A percentile compares a stretch with the other conserved stretches of the same genome.
phyloP scores from a whole-genome alignment of 371 early-diverging fungal genomes.

The Gilbertella persicaria region DNA sequence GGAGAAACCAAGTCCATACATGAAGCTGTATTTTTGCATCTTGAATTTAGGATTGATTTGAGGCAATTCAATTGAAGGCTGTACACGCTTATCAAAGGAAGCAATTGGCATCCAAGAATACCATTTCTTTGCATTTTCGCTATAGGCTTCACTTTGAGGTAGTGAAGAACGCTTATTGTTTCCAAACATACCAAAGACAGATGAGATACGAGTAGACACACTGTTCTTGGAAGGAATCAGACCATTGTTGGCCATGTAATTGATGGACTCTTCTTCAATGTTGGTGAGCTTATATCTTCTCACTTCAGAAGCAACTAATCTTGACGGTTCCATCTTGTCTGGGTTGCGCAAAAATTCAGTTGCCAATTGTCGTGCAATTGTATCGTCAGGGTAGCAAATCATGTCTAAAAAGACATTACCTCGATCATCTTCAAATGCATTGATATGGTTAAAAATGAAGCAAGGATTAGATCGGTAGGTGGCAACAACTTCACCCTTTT shows the following conservation, averaged over 20 bases:
- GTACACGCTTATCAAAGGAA: constrained; percentile 22
- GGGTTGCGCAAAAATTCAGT: constrained; percentile 57
- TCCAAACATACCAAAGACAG: constrained; percentile 28
- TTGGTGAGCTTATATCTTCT: constrained; percentile 61
- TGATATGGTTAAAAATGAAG: constrained; percentile 72
- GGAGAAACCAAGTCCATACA: constrained; percentile 64
- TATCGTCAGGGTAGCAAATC: constrained; percentile 63
- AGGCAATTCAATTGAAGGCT: constrained; percentile 61
- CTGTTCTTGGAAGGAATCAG: constrained; percentile 30
- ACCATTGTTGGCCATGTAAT: constrained; percentile 34
- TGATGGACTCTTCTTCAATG: constrained; percentile 54
- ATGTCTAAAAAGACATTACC: constrained; percentile 66
- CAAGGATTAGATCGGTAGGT: constrained; percentile 64
- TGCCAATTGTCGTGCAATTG: constrained; percentile 58
- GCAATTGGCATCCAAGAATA: constrained; percentile 36
- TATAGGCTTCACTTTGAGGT: too few species aligned
- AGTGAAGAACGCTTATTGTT: constrained; percentile 12
- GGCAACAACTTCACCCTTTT: constrained; percentile 61
- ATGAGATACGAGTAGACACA: constrained; percentile 31
- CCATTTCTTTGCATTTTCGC: constrained; percentile 20
- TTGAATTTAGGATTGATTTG: constrained; percentile 63
- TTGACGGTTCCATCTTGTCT: constrained; percentile 33
- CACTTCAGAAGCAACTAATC: constrained; percentile 57
- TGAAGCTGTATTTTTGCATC: constrained; percentile 56
- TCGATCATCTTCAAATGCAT: constrained; percentile 68